Evolutionary conservation across 2,329 filamentous ascomycete species (phyloP), one percentile per base, ranked within the genome.

Genomic region (Sarocladiaceae sp.): DNA sequence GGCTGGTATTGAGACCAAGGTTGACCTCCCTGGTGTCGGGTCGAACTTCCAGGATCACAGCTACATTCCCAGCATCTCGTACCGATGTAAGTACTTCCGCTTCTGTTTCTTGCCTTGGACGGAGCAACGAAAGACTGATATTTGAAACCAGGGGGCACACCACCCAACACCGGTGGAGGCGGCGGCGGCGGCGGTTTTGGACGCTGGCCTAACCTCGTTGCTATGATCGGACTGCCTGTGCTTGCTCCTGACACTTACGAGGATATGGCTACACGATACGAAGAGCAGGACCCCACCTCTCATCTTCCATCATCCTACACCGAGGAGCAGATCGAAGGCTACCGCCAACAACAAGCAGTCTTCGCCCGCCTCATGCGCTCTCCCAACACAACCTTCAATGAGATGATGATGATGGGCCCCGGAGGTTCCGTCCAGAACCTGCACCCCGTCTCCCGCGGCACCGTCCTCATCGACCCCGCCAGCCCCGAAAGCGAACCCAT

Each of bases 11-110:
- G 54, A 62, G 0, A 58, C 72, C 0, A 55, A 72, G 2, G 62
- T 71, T 25, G 66, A 77, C 52, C 60, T 73, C 2, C 71, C 75
- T 0, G 70, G 70, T 2, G 75, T 78, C 3, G 76, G 75, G 4
- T 62, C 68, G 22, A 71, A 71, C 55, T 63, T 71, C 31, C 68
- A 71, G 54, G 70, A 73, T 52, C 70, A 72, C 54, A 56, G 57
- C 28, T 61, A 64, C 60, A 53, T 60, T 40, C 52, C 52, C 26
- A 53, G 52, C 40, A 56, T 60, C 37, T 55, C 53, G 1, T 62
- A 58, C 40, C 54, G 53, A 18, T 59, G 56, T 57, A 40, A 52
- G 55, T 54, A 13, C 17, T 26, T n/a, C n/a, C n/a, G n/a, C n/a
- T n/a, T n/a, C n/a, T n/a, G n/a, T n/a, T n/a, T n/a, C n/a, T n/a